These are phyloP conservation scores for Rubroshorea leprosula DNA, from an alignment of 345 rosid species.

Conservation along the genomic window DNA sequence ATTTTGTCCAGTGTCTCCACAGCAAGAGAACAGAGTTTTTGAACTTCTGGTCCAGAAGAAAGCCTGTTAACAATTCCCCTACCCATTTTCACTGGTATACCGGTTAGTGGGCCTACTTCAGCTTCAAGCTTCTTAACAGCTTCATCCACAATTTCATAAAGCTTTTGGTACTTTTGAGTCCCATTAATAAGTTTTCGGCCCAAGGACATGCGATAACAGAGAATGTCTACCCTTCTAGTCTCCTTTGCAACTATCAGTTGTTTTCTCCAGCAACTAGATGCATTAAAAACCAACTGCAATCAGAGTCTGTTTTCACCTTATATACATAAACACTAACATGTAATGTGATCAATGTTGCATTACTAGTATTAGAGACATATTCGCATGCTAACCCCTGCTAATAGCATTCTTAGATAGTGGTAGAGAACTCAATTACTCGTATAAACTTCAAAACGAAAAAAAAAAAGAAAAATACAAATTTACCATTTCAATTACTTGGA, in stretches of 20 bases:
- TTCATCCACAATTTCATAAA: constrained; percentile 55
- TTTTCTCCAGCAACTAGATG: constrained; percentile 81
- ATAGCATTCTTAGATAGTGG: too few species aligned
- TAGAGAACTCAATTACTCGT: too few species aligned
- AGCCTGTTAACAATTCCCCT: constrained; percentile 87
- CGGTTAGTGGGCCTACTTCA: constrained; percentile 83
- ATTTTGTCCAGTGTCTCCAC: constrained; percentile 56
- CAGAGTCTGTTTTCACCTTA: too few species aligned
- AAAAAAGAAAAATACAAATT: too few species aligned
- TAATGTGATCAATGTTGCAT: too few species aligned
- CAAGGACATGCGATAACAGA: constrained; percentile 76
- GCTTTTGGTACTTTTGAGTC: constrained; percentile 44
- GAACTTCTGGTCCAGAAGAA: constrained; percentile 69
- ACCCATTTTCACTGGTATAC: constrained; percentile 77
- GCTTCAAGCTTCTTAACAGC: constrained; percentile 73
- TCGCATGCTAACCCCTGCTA: too few species aligned
- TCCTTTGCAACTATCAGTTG: constrained; percentile 69
- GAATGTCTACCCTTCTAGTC: constrained; percentile 78
- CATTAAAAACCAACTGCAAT: not conserved
- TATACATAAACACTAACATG: too few species aligned
- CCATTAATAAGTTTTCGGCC: constrained; percentile 69
- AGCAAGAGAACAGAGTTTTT: constrained; percentile 65
- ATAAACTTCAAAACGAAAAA: too few species aligned
- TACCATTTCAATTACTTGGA: too few species aligned
- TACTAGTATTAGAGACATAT: too few species aligned